phyloP scores from a whole-genome alignment of 495 filamentous ascomycete genomes.

The Aspergillus nanangensis region DNA sequence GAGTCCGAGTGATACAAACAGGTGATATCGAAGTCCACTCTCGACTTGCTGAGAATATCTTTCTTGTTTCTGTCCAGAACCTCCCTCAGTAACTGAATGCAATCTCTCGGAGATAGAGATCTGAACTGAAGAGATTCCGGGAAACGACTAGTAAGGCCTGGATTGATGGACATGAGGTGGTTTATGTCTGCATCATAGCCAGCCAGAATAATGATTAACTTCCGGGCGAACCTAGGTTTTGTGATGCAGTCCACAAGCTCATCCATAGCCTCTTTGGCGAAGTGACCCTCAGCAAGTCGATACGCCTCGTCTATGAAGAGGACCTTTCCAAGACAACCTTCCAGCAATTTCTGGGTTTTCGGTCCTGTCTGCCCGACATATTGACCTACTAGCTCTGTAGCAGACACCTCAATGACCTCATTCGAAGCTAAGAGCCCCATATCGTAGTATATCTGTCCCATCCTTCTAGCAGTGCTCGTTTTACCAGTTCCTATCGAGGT shows the following conservation, averaged over 20 bases:
- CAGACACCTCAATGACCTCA: constrained; percentile 34
- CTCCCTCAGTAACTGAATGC: constrained; percentile 32
- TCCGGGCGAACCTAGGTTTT: constrained; percentile 46
- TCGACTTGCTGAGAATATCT: constrained; percentile 13
- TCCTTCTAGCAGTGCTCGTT: constrained; percentile 36
- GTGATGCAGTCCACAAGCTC: constrained; percentile 56
- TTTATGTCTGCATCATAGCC: constrained; percentile 63
- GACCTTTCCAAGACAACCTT: constrained; percentile 56
- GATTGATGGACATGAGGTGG: constrained; percentile 52
- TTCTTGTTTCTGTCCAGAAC: constrained; percentile 16
- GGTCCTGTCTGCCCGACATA: constrained; percentile 60
- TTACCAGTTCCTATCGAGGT: constrained; percentile 36
- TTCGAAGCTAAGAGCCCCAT: constrained; percentile 33
- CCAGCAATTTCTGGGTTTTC: constrained; percentile 53
- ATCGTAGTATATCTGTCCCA: constrained; percentile 12
- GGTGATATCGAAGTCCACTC: constrained; percentile 28
- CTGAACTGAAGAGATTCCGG: constrained; percentile 44
- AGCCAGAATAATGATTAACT: constrained; percentile 60
- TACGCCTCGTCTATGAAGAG: constrained; percentile 67
- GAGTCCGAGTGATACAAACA: constrained; percentile 23
- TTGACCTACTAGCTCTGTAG: constrained; percentile 32
- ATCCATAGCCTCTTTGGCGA: constrained; percentile 55
- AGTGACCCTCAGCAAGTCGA: constrained; percentile 49
- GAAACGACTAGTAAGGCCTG: constrained; percentile 55
- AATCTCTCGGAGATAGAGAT: constrained; percentile 32